Base-by-base conservation (phyloP, 805 yeast species). In the Ogataea chonburiensis region DNA sequence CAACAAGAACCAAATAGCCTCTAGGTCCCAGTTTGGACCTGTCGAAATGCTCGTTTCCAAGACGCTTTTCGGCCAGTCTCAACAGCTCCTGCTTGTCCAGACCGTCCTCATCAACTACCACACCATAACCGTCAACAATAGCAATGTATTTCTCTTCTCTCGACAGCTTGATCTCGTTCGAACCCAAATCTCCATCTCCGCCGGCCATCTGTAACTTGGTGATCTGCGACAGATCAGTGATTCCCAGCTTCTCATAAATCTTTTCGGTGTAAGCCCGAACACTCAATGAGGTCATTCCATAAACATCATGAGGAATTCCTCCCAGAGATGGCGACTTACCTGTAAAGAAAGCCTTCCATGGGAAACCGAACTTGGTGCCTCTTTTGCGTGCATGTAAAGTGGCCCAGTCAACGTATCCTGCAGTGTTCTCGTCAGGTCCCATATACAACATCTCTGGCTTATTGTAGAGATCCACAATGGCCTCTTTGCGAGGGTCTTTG, bases 361-460 rank as follows among this genome's bases (percentile, higher is more conserved):
- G 61, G 54, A 55, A 58, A 5, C 55, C 56, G 88, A 96, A 87
- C 34, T 88, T 83, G 31, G 98, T 96, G 45, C 95, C 95, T 64
- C 98, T 81, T 39, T 68, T 64, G 54, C 84, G 79, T 17, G 98
- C 98, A 60, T 91, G 98, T 50, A 79, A 66, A 17, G 98, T 93
- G 8, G 98, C 98, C 98, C 98, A 91, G 63, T 93, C 89, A 34
- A 88, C 95, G 55, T 85, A 81, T 16, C 82, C 83, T 14, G 98
- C 98, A 35, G 98, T 89, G 61, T 95, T 95, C 71, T 91, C 98
- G 67, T 91, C 98, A n/a, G 98, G 98, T 37, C 98, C 98, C 81
- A 91, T 83, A 63, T 86, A 91, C 51, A 93, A 68, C 52, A 93
- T 91, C 70, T 91, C 98, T 32, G 85, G 86, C 55, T 83, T 75